A percentile compares a stretch with the other conserved stretches of the same genome.
These are phyloP conservation scores for Fusarium scirpi DNA, from an alignment of 2,329 filamentous ascomycete genomes.

Conservation along the genomic window DNA sequence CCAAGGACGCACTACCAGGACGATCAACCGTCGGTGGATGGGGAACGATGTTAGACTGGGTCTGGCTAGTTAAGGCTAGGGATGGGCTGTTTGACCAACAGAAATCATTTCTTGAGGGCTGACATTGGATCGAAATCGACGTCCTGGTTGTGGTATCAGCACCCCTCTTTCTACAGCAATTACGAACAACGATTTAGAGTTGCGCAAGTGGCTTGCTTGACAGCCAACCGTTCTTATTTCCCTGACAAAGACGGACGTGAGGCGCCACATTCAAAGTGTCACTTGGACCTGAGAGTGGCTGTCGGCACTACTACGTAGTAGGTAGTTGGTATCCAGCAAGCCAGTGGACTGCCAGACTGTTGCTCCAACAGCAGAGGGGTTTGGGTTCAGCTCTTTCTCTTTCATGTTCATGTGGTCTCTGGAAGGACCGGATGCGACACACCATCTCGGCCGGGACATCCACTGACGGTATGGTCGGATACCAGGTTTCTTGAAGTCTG, in stretches of 20 bases:
- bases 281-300: constrained; percentile 31
- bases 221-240: constrained; percentile 26
- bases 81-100: constrained; percentile 19
- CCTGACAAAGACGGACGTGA: constrained; percentile 10
- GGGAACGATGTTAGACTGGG: constrained; percentile 26
- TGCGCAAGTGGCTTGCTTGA: constrained; percentile 28
- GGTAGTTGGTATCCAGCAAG: background rate
- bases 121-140: constrained; percentile 1
- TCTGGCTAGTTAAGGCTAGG: constrained; percentile 11
- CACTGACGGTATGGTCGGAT: constrained; percentile 36
- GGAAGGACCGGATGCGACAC: constrained; percentile 30
- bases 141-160: background rate
- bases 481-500: constrained; percentile 19
- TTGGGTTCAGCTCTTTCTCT: constrained; percentile 4
- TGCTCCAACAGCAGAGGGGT: constrained; percentile 8
- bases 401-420: constrained; percentile 12
- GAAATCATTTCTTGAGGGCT: constrained; percentile 15
- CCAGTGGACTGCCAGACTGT: background rate
- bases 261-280: constrained; percentile 26
- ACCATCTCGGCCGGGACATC: constrained; percentile 39
- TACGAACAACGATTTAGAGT: constrained; percentile 32
- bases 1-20: constrained; percentile 6
- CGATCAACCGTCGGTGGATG: constrained; percentile 25
- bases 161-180: constrained; percentile 1
- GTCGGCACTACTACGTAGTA: background rate